Percentiles rank a stretch among this genome's conserved stretches.
phyloP scores from a whole-genome alignment of 208 protist species.

The Leishmania major region DNA sequence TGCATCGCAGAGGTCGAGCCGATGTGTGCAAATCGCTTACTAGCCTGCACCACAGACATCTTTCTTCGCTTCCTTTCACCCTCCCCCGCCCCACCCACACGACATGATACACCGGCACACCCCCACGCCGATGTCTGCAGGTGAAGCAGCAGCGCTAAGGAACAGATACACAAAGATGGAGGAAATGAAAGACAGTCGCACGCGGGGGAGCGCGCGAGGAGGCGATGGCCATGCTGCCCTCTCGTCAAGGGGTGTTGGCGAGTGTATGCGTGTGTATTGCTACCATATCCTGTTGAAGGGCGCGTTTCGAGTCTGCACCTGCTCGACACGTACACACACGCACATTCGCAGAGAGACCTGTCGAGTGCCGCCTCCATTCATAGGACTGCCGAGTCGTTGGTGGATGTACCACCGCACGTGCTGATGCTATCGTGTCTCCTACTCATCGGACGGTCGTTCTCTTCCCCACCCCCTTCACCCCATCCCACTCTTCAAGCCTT shows the following conservation, averaged over 20 bases:
- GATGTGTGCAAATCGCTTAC: neutral
- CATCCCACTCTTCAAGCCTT: neutral
- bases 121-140: neutral
- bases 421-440: neutral
- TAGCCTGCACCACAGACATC: neutral
- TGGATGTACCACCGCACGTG: neutral
- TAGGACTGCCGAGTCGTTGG: neutral
- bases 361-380: neutral
- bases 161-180: no score
- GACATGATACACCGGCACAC: no score
- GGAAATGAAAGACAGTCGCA: neutral
- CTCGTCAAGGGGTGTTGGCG: neutral
- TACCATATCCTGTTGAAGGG: neutral
- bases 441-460: neutral
- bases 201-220: neutral
- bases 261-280: neutral
- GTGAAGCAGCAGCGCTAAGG: neutral
- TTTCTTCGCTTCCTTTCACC: neutral
- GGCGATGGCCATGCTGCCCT: neutral
- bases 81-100: no score
- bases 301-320: neutral
- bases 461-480: neutral
- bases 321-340: neutral
- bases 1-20: neutral
- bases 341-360: neutral